Evolutionary conservation across 352 stramenopile genomes (phyloP).

Genomic region (Pythium biforme): DNA sequence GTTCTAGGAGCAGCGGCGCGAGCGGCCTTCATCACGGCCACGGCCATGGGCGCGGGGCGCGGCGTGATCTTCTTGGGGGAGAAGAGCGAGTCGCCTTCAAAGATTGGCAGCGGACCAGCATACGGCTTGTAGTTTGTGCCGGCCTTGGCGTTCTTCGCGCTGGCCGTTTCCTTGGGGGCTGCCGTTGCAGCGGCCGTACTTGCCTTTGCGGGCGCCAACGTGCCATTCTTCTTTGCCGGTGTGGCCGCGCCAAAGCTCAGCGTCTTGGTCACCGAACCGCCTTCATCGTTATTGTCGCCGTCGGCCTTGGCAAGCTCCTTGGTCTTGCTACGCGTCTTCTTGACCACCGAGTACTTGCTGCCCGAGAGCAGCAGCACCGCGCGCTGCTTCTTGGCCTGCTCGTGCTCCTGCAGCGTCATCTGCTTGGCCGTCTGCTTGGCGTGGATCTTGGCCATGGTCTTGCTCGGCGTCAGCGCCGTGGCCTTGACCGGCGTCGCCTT

Average conservation of each 20-base stretch:
- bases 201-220: background rate
- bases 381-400: slow-evolving; percentile 26
- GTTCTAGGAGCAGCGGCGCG: slow-evolving; percentile 5
- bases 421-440: slow-evolving; percentile 25
- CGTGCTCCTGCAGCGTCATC: slow-evolving; percentile 26
- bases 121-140: slow-evolving; percentile 59
- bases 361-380: slow-evolving; percentile 21
- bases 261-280: slow-evolving; percentile 15
- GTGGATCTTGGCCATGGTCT: slow-evolving; percentile 26
- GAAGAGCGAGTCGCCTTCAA: slow-evolving; percentile 62
- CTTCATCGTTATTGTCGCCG: background rate
- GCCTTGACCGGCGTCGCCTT: slow-evolving; percentile 14
- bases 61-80: slow-evolving; percentile 37
- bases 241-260: slow-evolving; percentile 20
- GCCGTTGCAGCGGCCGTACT: background rate
- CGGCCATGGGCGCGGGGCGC: slow-evolving; percentile 28
- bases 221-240: slow-evolving; percentile 2
- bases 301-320: slow-evolving; percentile 14
- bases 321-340: slow-evolving; percentile 32
- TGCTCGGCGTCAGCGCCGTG: slow-evolving; percentile 15
- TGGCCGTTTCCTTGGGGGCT: background rate
- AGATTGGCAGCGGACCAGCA: slow-evolving; percentile 54
- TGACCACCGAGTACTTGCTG: slow-evolving; percentile 29
- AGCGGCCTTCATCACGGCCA: slow-evolving; percentile 29
- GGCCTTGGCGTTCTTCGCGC: slow-evolving; percentile 14